These are phyloP conservation scores for Apiospora aurea DNA, from an alignment of 2,329 filamentous ascomycete genomes.

Conservation along the genomic window DNA sequence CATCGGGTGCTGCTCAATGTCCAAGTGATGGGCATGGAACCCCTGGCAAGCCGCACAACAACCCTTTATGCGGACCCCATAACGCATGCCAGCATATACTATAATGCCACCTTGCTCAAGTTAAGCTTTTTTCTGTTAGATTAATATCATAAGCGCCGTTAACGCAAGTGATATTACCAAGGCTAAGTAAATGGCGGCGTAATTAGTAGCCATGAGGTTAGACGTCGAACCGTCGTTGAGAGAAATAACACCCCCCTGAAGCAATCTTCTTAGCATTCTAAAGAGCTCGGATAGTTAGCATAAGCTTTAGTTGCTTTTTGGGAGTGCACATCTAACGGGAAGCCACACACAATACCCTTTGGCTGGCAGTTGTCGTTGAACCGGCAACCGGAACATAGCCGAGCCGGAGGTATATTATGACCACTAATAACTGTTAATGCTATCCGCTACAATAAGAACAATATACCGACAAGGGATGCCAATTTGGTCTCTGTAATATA, in stretches of 20 bases:
- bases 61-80: neutral
- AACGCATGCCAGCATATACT: fast-evolving
- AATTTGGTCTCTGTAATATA: too few relatives aligned
- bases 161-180: neutral
- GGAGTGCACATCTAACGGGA: too few relatives aligned
- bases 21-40: neutral
- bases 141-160: neutral
- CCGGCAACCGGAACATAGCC: neutral
- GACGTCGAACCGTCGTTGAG: neutral
- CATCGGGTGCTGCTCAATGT: neutral
- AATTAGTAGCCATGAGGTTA: neutral
- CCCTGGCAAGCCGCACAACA: neutral
- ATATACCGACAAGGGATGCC: too few relatives aligned
- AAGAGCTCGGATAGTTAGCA: too few relatives aligned
- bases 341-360: neutral
- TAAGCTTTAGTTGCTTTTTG: too few relatives aligned
- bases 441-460: too few relatives aligned
- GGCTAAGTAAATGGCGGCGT: neutral
- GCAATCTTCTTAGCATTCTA: too few relatives aligned
- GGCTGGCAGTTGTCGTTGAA: neutral
- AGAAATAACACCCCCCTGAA: neutral
- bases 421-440: too few relatives aligned
- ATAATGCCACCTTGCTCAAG: neutral
- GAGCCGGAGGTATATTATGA: neutral
- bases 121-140: neutral